Evolutionary conservation across 2,329 filamentous ascomycete species (phyloP).

Genomic region (Sporothrix pseudoabietina): DNA sequence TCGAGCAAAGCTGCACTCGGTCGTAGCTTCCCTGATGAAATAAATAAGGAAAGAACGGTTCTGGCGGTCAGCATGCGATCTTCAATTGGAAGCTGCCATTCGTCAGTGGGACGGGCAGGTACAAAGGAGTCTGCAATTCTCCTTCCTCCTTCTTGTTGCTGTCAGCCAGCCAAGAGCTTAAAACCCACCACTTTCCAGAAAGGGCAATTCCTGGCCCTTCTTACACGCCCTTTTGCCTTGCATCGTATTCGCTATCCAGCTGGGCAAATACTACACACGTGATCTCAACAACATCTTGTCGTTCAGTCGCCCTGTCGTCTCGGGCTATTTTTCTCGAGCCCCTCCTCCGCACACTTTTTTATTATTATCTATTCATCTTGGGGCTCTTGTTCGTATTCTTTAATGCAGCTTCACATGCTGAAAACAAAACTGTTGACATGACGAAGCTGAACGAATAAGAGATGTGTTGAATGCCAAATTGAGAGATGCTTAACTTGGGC

Average conservation of each 20-base stretch:
- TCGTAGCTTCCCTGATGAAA: neutral
- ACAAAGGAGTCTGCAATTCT: neutral
- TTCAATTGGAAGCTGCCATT: neutral
- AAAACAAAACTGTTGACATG: neutral
- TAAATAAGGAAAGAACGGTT: too few species aligned
- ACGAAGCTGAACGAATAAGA: conserved; percentile 2
- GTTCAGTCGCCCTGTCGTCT: neutral
- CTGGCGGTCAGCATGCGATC: neutral
- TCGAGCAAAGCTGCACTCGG: neutral
- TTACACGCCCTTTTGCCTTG: neutral
- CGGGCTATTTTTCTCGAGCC: neutral
- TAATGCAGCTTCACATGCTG: neutral
- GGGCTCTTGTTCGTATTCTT: conserved; percentile 9
- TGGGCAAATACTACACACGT: conserved; percentile 1
- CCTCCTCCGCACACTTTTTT: neutral
- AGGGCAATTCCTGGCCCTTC: neutral
- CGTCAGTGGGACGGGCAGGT: neutral
- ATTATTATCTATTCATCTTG: neutral
- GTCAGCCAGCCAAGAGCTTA: neutral
- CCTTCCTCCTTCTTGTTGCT: neutral
- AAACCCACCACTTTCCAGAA: conserved; percentile 18
- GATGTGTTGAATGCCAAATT: neutral
- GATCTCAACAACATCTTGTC: conserved; percentile 18
- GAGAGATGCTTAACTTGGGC: neutral
- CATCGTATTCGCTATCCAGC: conserved; percentile 11